phyloP scores from a whole-genome alignment of 371 early-diverging fungal genomes.

The Chytridium lagenaria region DNA sequence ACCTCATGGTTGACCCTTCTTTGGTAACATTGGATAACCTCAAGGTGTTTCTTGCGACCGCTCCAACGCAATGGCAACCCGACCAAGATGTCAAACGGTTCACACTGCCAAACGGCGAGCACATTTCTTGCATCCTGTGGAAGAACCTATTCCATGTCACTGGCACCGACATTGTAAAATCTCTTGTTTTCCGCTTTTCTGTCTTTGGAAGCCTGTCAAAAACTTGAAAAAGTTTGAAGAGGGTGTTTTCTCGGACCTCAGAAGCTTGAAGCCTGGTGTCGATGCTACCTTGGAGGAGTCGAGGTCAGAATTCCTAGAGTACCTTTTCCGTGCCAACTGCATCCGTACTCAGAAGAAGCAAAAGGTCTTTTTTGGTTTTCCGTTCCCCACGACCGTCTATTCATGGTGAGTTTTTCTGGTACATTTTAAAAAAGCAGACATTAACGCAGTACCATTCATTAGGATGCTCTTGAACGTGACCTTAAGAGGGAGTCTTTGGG shows the following conservation, averaged over 20 bases:
- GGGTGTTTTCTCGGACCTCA: conserved; percentile 96
- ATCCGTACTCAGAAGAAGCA: conserved; percentile 99
- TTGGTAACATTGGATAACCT: conserved; percentile 21
- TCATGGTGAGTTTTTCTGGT: conserved; percentile 45
- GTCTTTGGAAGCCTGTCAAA: conserved; percentile 86
- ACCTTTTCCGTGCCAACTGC: conserved; percentile 97
- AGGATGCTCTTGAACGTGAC: conserved; percentile 99
- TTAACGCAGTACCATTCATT: background rate
- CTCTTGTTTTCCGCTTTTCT: conserved; percentile 92
- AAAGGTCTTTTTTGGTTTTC: conserved; percentile 99
- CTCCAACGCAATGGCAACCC: conserved; percentile 45
- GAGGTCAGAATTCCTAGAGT: conserved; percentile 94
- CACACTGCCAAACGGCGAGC: conserved; percentile 82
- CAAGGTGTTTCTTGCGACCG: conserved; percentile 46
- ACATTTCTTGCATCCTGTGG: conserved; percentile 89
- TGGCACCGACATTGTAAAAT: conserved; percentile 98
- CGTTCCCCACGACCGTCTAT: conserved; percentile 89
- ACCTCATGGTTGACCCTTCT: too few relatives aligned
- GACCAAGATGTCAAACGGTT: conserved; percentile 56
- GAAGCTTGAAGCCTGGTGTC: conserved; percentile 97
- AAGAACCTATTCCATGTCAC: conserved; percentile 91
- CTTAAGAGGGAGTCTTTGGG: conserved; percentile 93
- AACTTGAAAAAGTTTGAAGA: conserved; percentile 99
- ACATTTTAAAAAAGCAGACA: too few relatives aligned
- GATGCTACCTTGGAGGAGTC: conserved; percentile 97